Evolutionary conservation across 2,329 filamentous ascomycete species (phyloP).

Genomic region (Fusarium agapanthi): DNA sequence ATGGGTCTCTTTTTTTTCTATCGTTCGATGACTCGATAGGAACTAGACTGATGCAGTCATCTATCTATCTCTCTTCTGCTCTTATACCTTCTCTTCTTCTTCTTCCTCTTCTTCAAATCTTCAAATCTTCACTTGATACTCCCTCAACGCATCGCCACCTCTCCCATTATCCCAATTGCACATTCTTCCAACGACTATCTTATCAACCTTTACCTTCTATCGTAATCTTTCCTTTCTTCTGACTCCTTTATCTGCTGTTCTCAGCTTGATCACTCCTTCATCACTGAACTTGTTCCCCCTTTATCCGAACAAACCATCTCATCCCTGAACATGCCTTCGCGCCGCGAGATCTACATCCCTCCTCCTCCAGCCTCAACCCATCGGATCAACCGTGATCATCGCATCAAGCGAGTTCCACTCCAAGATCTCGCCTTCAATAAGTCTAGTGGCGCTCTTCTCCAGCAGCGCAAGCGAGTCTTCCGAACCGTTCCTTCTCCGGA

Average conservation of each 20-base stretch:
- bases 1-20: not conserved
- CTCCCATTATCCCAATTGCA: not conserved
- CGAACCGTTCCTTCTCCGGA: conserved; percentile 37
- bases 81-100: not conserved
- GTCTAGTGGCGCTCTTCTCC: conserved; percentile 31
- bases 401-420: conserved; percentile 40
- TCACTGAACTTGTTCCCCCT: not conserved
- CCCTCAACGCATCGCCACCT: not conserved
- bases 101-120: not conserved
- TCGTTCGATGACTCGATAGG: not conserved
- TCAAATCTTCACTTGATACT: not conserved
- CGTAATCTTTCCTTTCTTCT: not conserved
- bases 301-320: not conserved
- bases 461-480: conserved; percentile 29
- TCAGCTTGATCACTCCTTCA: not conserved
- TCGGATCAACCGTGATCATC: conserved; percentile 1
- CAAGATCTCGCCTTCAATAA: conserved; percentile 39
- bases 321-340: conserved; percentile 25
- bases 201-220: not conserved
- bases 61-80: not conserved
- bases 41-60: not conserved
- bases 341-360: not conserved
- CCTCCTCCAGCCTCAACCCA: not conserved
- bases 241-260: not conserved
- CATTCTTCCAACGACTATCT: not conserved